These are phyloP conservation scores for Backusella sp. DNA, from an alignment of 192 early-diverging fungal species.

Conservation along the genomic window DNA sequence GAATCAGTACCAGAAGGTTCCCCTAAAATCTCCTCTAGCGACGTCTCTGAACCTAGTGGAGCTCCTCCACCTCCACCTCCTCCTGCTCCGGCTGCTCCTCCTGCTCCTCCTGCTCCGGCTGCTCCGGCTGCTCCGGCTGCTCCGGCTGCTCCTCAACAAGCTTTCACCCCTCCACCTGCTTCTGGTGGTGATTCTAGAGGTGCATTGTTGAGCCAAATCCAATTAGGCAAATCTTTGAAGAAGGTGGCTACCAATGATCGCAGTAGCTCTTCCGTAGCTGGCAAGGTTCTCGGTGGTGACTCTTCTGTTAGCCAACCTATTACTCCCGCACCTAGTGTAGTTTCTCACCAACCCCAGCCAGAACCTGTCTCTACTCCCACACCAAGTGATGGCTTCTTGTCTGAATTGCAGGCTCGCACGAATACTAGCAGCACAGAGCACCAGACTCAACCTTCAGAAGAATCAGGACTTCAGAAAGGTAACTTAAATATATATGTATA, in stretches of 20 bases:
- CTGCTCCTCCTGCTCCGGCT: not conserved
- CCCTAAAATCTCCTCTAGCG: conserved; percentile 2
- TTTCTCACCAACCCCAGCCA: not conserved
- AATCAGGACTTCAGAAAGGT: conserved; percentile 14
- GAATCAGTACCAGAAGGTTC: conserved; percentile 14
- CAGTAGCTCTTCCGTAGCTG: conserved; percentile 42
- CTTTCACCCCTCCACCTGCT: conserved; percentile 1
- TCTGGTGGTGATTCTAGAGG: conserved; percentile 31
- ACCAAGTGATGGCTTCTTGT: conserved; percentile 57
- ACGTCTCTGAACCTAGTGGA: conserved; percentile 8
- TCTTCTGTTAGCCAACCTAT: not conserved
- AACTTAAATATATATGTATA: not conserved
- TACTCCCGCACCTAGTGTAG: not conserved
- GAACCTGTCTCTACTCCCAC: conserved; percentile 26
- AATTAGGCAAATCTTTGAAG: conserved; percentile 59
- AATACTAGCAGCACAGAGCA: not conserved
- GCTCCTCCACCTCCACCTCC: not conserved
- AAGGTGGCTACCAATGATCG: conserved; percentile 67
- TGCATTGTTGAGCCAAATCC: conserved; percentile 73
- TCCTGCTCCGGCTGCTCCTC: too few relatives aligned
- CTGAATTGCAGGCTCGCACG: conserved; percentile 53
- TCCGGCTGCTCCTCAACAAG: not conserved
- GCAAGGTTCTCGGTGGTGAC: conserved; percentile 24
- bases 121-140: conserved; percentile 12
- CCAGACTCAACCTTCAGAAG: not conserved